Evolutionary conservation across 768 basidiomycete genomes (phyloP).

Genomic region (Tephrocybe sp.): DNA sequence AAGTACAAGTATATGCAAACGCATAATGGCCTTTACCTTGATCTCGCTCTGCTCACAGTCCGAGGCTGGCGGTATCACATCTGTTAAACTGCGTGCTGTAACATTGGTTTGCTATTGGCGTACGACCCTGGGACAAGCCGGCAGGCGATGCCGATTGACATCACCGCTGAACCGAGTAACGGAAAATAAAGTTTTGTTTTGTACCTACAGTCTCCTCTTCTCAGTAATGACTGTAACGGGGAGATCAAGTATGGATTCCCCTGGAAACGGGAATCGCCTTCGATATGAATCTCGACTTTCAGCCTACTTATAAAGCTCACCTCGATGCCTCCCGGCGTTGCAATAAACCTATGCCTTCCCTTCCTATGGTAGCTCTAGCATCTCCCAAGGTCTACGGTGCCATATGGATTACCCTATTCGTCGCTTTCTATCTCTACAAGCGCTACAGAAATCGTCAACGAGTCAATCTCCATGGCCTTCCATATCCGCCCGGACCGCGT

Average conservation of each 20-base stretch:
- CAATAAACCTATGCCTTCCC: constrained; percentile 5
- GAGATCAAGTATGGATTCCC: constrained; percentile 2
- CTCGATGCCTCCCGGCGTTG: neutral
- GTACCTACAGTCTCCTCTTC: constrained; percentile 1
- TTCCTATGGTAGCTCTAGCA: constrained; percentile 8
- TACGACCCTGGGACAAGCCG: neutral
- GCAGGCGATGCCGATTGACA: neutral
- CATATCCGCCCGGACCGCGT: constrained; percentile 55
- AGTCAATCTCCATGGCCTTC: constrained; percentile 25
- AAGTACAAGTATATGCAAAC: neutral
- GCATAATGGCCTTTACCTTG: too few species aligned
- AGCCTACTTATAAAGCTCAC: constrained; percentile 4
- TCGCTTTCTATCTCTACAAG: constrained; percentile 9
- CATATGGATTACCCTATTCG: constrained; percentile 4
- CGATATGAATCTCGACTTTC: neutral
- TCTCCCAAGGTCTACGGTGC: constrained; percentile 7
- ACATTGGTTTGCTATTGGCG: neutral
- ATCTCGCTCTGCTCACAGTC: too few species aligned
- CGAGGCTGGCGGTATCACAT: too few species aligned
- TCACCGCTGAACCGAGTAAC: constrained; percentile 6
- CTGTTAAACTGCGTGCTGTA: too few species aligned
- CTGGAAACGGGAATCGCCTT: constrained; percentile 4
- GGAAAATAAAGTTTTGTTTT: neutral
- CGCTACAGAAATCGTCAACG: constrained; percentile 1
- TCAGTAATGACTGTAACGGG: neutral